A percentile compares a stretch with the other conserved stretches of the same genome.
These are phyloP conservation scores for Saccharomyces hybrid DNA, from an alignment of 1,139 yeast species.

Conservation along the genomic window DNA sequence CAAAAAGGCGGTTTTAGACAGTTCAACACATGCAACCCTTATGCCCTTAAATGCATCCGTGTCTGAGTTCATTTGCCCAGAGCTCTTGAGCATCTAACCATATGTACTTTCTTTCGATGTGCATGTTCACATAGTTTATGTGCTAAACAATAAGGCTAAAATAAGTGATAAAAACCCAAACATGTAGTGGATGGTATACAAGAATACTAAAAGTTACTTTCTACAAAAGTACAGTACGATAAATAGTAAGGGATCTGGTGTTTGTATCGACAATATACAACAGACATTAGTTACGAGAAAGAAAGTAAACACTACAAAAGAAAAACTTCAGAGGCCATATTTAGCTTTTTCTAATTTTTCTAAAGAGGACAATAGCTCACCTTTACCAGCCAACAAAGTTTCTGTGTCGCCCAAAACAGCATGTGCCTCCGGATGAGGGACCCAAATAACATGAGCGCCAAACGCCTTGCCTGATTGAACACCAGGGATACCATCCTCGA, in stretches of 20 bases:
- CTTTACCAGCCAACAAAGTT: slow-evolving; percentile 42
- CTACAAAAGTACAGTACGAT: neutral
- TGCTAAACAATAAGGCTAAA: neutral
- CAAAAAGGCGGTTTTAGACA: slow-evolving; percentile 39
- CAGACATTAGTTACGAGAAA: neutral
- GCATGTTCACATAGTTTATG: neutral
- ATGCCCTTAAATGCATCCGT: slow-evolving; percentile 18
- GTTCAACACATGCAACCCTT: slow-evolving; percentile 36
- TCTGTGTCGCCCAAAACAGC: slow-evolving; percentile 45
- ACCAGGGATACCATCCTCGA: slow-evolving; percentile 93
- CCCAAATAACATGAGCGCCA: slow-evolving; percentile 84
- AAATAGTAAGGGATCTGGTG: neutral
- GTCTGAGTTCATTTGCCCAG: slow-evolving; percentile 1
- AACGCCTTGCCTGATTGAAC: slow-evolving; percentile 76
- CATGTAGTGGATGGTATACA: neutral
- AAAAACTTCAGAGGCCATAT: slow-evolving; percentile 34
- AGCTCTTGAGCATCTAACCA: neutral
- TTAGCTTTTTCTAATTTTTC: slow-evolving; percentile 46
- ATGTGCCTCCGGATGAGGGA: slow-evolving; percentile 72
- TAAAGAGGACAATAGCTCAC: slow-evolving; percentile 49
- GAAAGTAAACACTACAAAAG: neutral
- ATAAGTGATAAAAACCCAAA: neutral
- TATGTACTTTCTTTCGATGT: neutral
- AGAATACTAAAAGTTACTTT: neutral
- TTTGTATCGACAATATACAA: neutral